These are phyloP conservation scores for Neurospora sp. DNA, from an alignment of 495 filamentous ascomycete species.

Conservation along the genomic window DNA sequence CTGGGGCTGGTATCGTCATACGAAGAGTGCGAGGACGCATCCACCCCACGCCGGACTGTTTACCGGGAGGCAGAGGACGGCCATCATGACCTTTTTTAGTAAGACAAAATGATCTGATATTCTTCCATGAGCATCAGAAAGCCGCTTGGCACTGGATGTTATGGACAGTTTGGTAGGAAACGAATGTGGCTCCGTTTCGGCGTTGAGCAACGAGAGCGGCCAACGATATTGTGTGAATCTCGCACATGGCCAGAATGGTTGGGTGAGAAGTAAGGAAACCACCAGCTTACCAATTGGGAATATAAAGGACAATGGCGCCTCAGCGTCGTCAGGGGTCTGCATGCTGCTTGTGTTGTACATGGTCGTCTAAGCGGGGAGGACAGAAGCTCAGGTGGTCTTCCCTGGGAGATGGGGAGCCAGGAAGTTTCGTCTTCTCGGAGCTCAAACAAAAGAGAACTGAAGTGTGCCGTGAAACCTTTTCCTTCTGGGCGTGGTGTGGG, in stretches of 20 bases:
- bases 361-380: conserved; percentile 6
- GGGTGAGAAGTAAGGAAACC: conserved; percentile 23
- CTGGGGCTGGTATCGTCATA: background rate
- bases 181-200: background rate
- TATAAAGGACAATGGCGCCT: conserved; percentile 33
- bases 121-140: background rate
- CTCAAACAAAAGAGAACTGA: background rate
- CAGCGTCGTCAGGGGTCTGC: conserved; percentile 36
- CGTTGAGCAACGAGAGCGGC: conserved; percentile 10
- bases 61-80: background rate
- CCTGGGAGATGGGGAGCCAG: background rate
- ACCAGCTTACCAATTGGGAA: conserved; percentile 41
- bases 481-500: background rate
- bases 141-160: conserved; percentile 14
- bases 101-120: background rate
- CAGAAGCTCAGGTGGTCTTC: background rate
- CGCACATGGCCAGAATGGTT: conserved; percentile 39
- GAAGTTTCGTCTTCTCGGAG: background rate
- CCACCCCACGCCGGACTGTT: background rate
- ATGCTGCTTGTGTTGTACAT: conserved; percentile 22
- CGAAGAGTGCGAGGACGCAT: background rate
- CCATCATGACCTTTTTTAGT: background rate
- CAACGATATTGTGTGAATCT: conserved; percentile 28
- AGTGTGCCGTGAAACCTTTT: background rate
- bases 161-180: conserved; percentile 13